Conservation (phyloP, 306 rosid genomes). For the Macrotyloma uniflorum region DNA sequence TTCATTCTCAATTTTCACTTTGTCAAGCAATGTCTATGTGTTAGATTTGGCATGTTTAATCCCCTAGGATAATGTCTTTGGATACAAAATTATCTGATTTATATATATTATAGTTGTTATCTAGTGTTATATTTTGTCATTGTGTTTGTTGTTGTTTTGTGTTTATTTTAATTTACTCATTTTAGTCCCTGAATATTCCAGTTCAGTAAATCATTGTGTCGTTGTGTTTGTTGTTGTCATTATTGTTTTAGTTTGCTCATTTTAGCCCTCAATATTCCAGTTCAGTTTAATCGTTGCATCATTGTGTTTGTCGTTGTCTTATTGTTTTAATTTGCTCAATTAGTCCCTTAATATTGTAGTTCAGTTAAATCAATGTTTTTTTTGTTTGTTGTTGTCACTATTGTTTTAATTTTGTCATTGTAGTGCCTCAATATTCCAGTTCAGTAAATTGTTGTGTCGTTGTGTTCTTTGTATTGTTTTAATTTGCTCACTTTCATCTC, state of each 20-base stretch:
- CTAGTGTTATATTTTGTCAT: not conserved
- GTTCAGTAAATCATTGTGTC: not conserved
- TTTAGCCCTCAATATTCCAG: not conserved
- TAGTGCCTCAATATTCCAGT: not conserved
- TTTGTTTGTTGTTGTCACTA: not conserved
- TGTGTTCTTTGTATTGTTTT: not conserved
- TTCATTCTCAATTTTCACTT: conserved; percentile 5
- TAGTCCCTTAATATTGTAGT: not conserved
- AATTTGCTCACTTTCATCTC: not conserved
- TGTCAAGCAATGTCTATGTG: not conserved
- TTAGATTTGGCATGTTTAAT: not conserved
- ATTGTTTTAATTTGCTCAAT: not conserved
- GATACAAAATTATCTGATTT: not conserved
- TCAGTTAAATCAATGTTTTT: not conserved
- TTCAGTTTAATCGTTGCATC: not conserved
- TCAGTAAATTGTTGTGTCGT: not conserved
- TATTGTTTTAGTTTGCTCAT: too few species aligned
- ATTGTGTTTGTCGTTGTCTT: not conserved
- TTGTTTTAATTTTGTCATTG: not conserved
- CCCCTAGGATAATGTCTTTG: not conserved
- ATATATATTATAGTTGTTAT: not conserved
- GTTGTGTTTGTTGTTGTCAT: not conserved
- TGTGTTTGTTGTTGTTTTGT: not conserved
- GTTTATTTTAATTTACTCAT: not conserved
- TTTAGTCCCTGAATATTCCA: not conserved